Evolutionary conservation across 495 filamentous ascomycete genomes (phyloP), one percentile per base, ranked within the genome.

Genomic region (Ramalina intermedia): DNA sequence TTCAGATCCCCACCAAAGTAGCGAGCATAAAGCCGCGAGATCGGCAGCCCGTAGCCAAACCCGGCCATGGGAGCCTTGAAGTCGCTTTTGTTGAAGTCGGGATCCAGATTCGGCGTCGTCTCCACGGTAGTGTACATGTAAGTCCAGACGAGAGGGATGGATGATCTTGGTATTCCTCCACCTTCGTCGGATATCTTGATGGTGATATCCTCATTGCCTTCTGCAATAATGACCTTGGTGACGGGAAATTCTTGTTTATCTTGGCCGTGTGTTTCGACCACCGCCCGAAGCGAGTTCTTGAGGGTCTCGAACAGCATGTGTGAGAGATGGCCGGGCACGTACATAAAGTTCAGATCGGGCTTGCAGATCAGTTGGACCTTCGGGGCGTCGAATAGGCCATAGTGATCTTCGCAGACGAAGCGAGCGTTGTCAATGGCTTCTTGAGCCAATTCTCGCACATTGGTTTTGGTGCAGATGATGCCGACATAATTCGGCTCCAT

Each of bases 101-200:
- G 91, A 59, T 98, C 91, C 42, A 98, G 70, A 58, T 78, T 93
- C 5, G 91, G 91, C 3, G 91, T 96, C 50, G 87, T 80, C 64
- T 96, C 91, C 38, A 98, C 90, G 9, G 91, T 98, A 17, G 91
- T 98, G 59, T 96, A 98, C 91, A 96, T 98, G 61, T 98, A 98
- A 23, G 91, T 98, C 91, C 91, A 98, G 14, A 96, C 91, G 7
- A 98, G 73, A 9, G 93, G 93, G 48, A 98, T 96, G 27, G 85
- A 73, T 52, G 81, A 87, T 47, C 91, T 75, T 0, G 89, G 87
- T 23, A 98, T 96, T 39, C 91, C 91, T 53, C 91, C 91, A 39
- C 91, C 91, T 64, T 98, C 91, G 61, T 98, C 91, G 11, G 82
- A 87, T 46, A 98, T 75, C 66, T 98, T 98, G 69, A 98, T 94